Conservation (phyloP, 306 rosid species). For the Rosa chinensis region DNA sequence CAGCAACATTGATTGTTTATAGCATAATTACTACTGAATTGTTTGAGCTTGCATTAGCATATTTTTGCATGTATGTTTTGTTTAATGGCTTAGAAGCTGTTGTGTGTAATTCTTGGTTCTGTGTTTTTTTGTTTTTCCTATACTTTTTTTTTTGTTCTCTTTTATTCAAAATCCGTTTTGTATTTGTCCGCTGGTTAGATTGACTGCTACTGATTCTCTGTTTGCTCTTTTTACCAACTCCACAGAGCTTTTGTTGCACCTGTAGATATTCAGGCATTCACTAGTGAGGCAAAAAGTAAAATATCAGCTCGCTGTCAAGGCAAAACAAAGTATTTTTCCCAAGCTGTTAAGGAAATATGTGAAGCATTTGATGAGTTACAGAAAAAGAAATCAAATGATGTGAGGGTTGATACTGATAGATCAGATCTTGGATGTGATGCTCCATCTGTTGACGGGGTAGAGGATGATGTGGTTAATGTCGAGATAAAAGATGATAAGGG, state of each 20-base stretch:
- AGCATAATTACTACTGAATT: neutral
- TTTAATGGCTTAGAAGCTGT: neutral
- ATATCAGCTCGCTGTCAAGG: constrained; percentile 69
- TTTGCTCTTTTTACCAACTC: constrained; percentile 26
- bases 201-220: constrained; percentile 21
- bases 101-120: neutral
- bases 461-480: constrained; percentile 38
- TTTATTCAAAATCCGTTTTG: neutral
- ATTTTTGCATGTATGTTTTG: neutral
- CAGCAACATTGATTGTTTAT: neutral
- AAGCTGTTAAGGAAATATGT: constrained; percentile 92
- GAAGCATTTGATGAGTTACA: constrained; percentile 76
- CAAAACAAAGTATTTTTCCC: constrained; percentile 72
- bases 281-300: constrained; percentile 65
- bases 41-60: neutral
- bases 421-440: constrained; percentile 61
- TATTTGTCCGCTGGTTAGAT: neutral
- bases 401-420: constrained; percentile 58
- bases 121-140: neutral
- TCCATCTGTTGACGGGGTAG: constrained; percentile 54
- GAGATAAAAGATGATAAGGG: constrained; percentile 51
- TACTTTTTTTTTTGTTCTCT: neutral
- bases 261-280: constrained; percentile 80
- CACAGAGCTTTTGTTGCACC: constrained; percentile 97
- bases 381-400: constrained; percentile 56